Percentiles rank a stretch among this genome's conserved stretches.
Evolutionary conservation across 495 filamentous ascomycete genomes (phyloP).

Genomic region (Neurospora africana): DNA sequence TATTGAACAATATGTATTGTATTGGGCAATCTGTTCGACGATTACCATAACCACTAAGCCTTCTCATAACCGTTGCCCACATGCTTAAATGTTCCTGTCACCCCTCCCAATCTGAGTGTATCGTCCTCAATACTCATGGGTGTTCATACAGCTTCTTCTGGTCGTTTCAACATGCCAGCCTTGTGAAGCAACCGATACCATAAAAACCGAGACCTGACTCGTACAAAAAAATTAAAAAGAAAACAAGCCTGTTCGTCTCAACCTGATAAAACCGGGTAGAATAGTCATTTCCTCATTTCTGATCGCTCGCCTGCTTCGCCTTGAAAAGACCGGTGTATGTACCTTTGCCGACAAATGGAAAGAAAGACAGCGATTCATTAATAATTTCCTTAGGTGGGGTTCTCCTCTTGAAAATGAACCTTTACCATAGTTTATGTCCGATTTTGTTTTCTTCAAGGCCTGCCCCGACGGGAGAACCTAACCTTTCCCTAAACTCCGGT

Average conservation of each 20-base stretch:
- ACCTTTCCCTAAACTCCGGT: neutral
- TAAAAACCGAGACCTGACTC: neutral
- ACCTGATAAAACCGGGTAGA: neutral
- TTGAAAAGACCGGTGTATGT: neutral
- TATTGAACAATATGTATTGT: neutral
- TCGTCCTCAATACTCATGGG: neutral
- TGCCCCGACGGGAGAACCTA: neutral
- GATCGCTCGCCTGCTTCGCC: neutral
- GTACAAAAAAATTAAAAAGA: neutral
- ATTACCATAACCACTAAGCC: neutral
- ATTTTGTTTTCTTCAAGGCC: neutral
- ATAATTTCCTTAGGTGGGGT: neutral
- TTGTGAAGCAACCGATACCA: neutral
- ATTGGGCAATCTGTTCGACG: neutral
- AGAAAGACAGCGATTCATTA: neutral
- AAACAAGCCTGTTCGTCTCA: neutral
- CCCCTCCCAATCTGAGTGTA: neutral
- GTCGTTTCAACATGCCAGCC: neutral
- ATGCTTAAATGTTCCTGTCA: neutral
- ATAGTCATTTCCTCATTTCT: neutral
- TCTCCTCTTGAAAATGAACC: neutral
- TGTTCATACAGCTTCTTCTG: neutral
- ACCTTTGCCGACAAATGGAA: neutral
- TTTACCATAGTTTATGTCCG: neutral
- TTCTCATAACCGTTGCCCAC: neutral